Evolutionary conservation across 2,329 filamentous ascomycete genomes (phyloP).

Genomic region (Metarhizium guizhouense): DNA sequence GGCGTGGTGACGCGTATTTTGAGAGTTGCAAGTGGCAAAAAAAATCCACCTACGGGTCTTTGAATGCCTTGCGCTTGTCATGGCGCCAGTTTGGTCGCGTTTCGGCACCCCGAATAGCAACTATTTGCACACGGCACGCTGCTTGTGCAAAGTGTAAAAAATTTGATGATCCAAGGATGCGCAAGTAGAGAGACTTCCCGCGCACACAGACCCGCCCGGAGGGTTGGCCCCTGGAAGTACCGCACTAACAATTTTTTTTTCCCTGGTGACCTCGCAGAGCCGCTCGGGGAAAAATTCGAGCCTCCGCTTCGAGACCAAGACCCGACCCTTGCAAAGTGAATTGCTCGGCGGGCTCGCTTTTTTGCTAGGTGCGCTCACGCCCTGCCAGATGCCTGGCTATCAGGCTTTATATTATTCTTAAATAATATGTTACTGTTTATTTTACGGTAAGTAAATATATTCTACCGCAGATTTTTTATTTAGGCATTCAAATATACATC

Average conservation of each 20-base stretch:
- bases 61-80: not conserved
- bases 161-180: slow-evolving; percentile 21
- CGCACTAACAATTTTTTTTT: slow-evolving; percentile 28
- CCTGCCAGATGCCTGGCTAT: too few species aligned
- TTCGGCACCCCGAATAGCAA: not conserved
- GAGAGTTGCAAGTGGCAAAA: not conserved
- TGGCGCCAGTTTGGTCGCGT: not conserved
- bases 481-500: too few species aligned
- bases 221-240: slow-evolving; percentile 20
- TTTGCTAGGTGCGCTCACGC: too few species aligned
- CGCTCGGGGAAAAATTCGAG: not conserved
- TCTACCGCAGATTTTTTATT: too few species aligned
- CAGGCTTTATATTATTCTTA: too few species aligned
- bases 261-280: slow-evolving; percentile 7
- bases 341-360: too few species aligned
- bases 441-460: too few species aligned
- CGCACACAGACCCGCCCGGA: slow-evolving; percentile 14
- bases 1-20: not conserved
- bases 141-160: slow-evolving; percentile 13
- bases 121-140: not conserved
- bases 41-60: not conserved
- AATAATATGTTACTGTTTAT: too few species aligned
- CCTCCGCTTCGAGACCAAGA: not conserved
- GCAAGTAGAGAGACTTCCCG: slow-evolving; percentile 19
- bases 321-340: too few species aligned